These are phyloP conservation scores for Penicillium crystallinum DNA, from an alignment of 495 filamentous ascomycete genomes.

Conservation along the genomic window DNA sequence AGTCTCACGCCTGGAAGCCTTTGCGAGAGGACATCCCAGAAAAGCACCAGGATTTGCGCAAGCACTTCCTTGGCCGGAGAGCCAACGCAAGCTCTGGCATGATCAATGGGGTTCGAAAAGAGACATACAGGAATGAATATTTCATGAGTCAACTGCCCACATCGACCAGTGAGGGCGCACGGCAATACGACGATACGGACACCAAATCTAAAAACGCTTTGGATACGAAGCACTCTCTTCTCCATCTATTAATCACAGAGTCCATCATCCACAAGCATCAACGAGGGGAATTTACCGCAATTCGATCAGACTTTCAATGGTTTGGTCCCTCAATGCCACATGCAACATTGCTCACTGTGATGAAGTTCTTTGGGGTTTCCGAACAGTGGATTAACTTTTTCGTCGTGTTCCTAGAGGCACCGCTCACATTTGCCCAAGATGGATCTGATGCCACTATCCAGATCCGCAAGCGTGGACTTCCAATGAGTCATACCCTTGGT, in stretches of 20 bases:
- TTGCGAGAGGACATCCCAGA: slow-evolving; percentile 37
- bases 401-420: slow-evolving; percentile 52
- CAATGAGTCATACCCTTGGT: slow-evolving; percentile 55
- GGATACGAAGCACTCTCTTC: slow-evolving; percentile 53
- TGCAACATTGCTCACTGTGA: slow-evolving; percentile 48
- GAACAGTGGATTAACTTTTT: slow-evolving; percentile 59
- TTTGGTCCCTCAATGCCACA: slow-evolving; percentile 60
- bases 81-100: not conserved
- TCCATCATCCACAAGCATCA: slow-evolving; percentile 54
- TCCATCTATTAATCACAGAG: slow-evolving; percentile 59
- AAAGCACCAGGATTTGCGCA: slow-evolving; percentile 40
- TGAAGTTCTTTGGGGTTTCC: slow-evolving; percentile 58
- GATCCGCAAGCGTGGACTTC: slow-evolving; percentile 51
- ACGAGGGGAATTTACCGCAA: slow-evolving; percentile 53
- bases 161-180: slow-evolving; percentile 16
- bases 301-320: slow-evolving; percentile 58
- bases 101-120: slow-evolving; percentile 33
- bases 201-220: slow-evolving; percentile 35
- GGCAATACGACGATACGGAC: slow-evolving; percentile 28
- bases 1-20: slow-evolving; percentile 35
- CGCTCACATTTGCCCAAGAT: slow-evolving; percentile 55
- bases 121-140: slow-evolving; percentile 44
- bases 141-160: slow-evolving; percentile 50
- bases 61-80: slow-evolving; percentile 40
- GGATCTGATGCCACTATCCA: slow-evolving; percentile 35